Percentiles rank a stretch among this genome's conserved stretches.
These are phyloP conservation scores for Ottelia alismoides DNA, from an alignment of 106 monocot genomes.

Conservation along the genomic window DNA sequence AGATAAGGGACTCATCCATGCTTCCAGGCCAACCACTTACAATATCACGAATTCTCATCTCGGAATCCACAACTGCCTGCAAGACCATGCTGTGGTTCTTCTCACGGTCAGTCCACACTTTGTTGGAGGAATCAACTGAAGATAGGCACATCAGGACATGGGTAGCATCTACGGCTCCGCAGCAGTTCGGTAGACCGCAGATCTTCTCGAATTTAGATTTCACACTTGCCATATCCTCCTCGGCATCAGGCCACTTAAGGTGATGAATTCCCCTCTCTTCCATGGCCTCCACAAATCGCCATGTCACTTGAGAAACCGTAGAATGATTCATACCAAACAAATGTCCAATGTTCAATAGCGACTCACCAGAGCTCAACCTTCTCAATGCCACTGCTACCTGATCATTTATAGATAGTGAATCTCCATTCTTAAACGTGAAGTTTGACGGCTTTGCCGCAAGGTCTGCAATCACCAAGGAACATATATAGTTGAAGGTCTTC, in stretches of 20 bases:
- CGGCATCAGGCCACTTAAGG: background rate
- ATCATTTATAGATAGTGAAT: background rate
- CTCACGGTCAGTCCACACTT: background rate
- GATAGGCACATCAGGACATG: background rate
- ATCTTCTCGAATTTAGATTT: background rate
- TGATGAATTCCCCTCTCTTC: background rate
- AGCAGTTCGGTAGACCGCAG: background rate
- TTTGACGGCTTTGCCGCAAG: conserved; percentile 1
- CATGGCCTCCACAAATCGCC: conserved; percentile 4
- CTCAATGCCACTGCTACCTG: conserved; percentile 1
- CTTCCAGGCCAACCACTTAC: too few relatives aligned
- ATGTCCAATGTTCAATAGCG: background rate
- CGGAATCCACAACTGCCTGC: conserved; percentile 1
- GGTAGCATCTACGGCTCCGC: background rate
- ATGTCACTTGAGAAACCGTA: background rate
- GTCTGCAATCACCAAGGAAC: conserved; percentile 1
- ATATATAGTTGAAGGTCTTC: conserved; percentile 1
- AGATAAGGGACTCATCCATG: too few relatives aligned
- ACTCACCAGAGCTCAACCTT: background rate
- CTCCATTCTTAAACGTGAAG: background rate
- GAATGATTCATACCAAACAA: background rate
- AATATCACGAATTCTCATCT: background rate
- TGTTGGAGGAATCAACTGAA: background rate
- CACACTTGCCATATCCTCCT: background rate
- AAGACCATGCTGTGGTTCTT: conserved; percentile 5